phyloP scores from a whole-genome alignment of 2,329 filamentous ascomycete species.

The Paracoccidioides lutzii region DNA sequence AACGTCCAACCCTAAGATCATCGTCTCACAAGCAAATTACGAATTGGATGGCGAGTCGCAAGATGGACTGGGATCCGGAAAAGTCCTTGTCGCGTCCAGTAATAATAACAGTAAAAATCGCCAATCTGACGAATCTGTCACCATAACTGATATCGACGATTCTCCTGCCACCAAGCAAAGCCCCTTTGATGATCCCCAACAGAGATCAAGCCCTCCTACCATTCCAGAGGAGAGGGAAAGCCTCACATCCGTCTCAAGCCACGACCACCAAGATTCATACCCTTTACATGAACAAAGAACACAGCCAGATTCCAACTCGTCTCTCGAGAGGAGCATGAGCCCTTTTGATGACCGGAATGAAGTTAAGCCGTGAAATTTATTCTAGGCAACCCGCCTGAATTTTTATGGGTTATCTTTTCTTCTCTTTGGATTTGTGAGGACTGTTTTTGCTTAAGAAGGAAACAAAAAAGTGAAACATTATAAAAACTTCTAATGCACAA shows the following conservation, averaged over 20 bases:
- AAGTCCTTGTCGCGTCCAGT: too few species aligned
- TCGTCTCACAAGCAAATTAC: slow-evolving; percentile 5
- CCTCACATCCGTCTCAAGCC: slow-evolving; percentile 8
- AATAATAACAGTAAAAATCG: slow-evolving; percentile 13
- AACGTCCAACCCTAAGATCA: slow-evolving; percentile 4
- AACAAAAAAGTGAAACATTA: too few species aligned
- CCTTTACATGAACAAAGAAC: slow-evolving; percentile 17
- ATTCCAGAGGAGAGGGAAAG: slow-evolving; percentile 2
- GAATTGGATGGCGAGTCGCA: slow-evolving; percentile 1
- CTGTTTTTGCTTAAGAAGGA: too few species aligned
- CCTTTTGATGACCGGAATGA: slow-evolving; percentile 35
- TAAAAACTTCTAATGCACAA: neutral
- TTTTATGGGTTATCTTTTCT: too few species aligned
- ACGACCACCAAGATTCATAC: slow-evolving; percentile 19
- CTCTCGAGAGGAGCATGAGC: slow-evolving; percentile 21
- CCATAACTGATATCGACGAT: slow-evolving; percentile 20
- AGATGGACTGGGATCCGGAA: neutral
- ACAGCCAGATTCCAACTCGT: neutral
- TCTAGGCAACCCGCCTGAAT: too few species aligned
- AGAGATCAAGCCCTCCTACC: slow-evolving; percentile 10
- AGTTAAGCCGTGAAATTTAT: slow-evolving; percentile 16
- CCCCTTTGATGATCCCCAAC: slow-evolving; percentile 15
- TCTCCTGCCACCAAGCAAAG: slow-evolving; percentile 16
- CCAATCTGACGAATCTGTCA: slow-evolving; percentile 12
- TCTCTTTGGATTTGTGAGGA: too few species aligned